Evolutionary conservation across 345 rosid genomes (phyloP).

Genomic region (Bretschneidera sinensis): DNA sequence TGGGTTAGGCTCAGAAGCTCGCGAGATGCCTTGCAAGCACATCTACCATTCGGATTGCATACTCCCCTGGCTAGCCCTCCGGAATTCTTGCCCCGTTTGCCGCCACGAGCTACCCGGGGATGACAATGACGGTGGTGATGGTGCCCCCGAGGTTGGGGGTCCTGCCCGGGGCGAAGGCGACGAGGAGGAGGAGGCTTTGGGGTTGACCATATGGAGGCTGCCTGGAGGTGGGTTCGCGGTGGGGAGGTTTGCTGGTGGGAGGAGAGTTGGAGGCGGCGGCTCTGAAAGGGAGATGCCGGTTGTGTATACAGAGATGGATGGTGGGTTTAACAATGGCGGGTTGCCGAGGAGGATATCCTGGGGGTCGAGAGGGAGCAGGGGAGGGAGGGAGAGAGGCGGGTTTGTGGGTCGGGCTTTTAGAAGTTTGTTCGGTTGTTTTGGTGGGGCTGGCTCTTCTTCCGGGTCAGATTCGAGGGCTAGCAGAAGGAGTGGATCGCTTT

Average conservation of each 20-base stretch:
- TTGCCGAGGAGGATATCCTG: constrained; percentile 73
- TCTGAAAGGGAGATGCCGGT: constrained; percentile 65
- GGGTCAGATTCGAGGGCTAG: constrained; percentile 26
- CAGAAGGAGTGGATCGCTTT: constrained; percentile 20
- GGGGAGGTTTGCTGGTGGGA: constrained; percentile 73
- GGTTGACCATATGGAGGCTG: constrained; percentile 87
- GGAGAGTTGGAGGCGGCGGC: constrained; percentile 36
- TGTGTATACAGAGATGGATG: constrained; percentile 92
- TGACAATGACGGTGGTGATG: constrained; percentile 13
- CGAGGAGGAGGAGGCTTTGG: constrained; percentile 49
- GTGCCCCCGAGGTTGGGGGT: background rate
- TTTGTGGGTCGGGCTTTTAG: constrained; percentile 39
- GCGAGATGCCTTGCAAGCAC: constrained; percentile 96
- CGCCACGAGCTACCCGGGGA: constrained; percentile 75
- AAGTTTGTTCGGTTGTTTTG: constrained; percentile 52
- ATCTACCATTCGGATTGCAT: constrained; percentile 87
- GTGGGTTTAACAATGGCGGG: constrained; percentile 61
- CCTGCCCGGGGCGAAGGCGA: constrained; percentile 19
- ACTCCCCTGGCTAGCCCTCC: constrained; percentile 81
- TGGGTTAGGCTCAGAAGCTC: constrained; percentile 54
- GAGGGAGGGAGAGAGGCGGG: constrained; percentile 51
- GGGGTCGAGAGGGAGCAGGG: constrained; percentile 53
- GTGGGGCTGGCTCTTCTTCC: constrained; percentile 26
- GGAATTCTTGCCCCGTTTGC: constrained; percentile 92
- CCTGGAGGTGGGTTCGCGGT: constrained; percentile 97